Evolutionary conservation across 768 basidiomycete genomes (phyloP).

Genomic region (Suillus paluster): DNA sequence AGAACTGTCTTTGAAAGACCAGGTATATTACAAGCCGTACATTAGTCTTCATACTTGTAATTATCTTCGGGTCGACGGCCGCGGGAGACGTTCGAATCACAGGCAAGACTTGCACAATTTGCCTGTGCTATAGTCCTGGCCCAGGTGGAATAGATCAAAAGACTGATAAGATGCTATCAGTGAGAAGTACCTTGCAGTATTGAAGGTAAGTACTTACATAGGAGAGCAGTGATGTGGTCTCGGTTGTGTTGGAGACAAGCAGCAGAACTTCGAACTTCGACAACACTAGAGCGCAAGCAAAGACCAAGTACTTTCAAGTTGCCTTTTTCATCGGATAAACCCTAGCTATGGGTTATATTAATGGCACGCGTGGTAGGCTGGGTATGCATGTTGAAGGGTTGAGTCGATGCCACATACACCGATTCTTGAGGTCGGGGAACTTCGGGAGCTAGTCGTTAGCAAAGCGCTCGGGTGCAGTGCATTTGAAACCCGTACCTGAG

Average conservation of each 20-base stretch:
- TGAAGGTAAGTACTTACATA: neutral
- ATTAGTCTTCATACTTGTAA: constrained; percentile 1
- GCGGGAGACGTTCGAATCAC: neutral
- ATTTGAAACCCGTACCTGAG: constrained; percentile 41
- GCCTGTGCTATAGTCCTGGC: constrained; percentile 2
- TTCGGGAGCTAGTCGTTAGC: constrained; percentile 11
- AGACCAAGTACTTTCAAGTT: neutral
- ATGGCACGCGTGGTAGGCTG: neutral
- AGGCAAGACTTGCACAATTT: neutral
- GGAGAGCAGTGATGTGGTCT: neutral
- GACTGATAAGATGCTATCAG: neutral
- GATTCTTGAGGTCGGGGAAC: constrained; percentile 45
- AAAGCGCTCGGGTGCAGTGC: neutral
- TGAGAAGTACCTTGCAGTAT: neutral
- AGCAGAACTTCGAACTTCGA: too few species aligned
- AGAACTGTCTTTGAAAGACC: neutral
- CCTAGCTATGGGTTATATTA: neutral
- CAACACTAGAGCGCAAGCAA: neutral
- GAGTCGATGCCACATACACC: neutral
- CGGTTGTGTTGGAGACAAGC: neutral
- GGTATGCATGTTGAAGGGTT: too few species aligned
- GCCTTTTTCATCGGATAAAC: constrained; percentile 1
- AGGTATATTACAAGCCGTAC: constrained; percentile 1
- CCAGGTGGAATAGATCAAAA: constrained; percentile 2
- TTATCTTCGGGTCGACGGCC: neutral